Conservation (phyloP, 768 basidiomycete genomes). For the Kwoniella botswanensis region DNA sequence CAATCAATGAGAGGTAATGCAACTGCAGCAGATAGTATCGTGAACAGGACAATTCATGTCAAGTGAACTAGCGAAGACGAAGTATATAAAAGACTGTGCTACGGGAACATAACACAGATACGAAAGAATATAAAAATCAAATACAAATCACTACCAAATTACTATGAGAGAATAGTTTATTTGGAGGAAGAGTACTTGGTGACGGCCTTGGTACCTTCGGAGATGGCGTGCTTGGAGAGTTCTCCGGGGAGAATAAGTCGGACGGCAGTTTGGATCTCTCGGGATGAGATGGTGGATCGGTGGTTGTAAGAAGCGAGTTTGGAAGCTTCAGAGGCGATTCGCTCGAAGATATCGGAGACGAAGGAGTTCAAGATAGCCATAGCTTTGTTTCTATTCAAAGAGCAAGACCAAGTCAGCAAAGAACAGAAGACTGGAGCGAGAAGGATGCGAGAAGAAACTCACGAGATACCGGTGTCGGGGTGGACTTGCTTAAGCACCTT, state of each 20-base stretch:
- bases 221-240: slow-evolving; percentile 91
- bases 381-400: slow-evolving; percentile 73
- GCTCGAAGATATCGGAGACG: slow-evolving; percentile 78
- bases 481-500: slow-evolving; percentile 95
- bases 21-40: slow-evolving; percentile 10
- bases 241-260: slow-evolving; percentile 96
- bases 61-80: slow-evolving; percentile 36
- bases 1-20: not conserved
- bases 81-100: slow-evolving; percentile 21
- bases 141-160: not conserved
- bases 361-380: slow-evolving; percentile 97
- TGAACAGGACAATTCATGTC: slow-evolving; percentile 35
- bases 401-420: not conserved
- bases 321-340: slow-evolving; percentile 62
- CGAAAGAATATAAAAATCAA: slow-evolving; percentile 7
- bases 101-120: not conserved
- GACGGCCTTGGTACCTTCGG: slow-evolving; percentile 77
- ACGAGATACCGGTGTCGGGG: slow-evolving; percentile 98
- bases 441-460: slow-evolving; percentile 82
- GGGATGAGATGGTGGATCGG: slow-evolving; percentile 97
- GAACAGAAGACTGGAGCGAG: slow-evolving; percentile 62
- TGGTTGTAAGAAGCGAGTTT: slow-evolving; percentile 96
- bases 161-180: slow-evolving; percentile 33
- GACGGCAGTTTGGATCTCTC: slow-evolving; percentile 96
- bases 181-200: slow-evolving; percentile 67